phyloP scores from a whole-genome alignment of 2,329 filamentous ascomycete genomes.

The Aspergillus novoparasiticus region DNA sequence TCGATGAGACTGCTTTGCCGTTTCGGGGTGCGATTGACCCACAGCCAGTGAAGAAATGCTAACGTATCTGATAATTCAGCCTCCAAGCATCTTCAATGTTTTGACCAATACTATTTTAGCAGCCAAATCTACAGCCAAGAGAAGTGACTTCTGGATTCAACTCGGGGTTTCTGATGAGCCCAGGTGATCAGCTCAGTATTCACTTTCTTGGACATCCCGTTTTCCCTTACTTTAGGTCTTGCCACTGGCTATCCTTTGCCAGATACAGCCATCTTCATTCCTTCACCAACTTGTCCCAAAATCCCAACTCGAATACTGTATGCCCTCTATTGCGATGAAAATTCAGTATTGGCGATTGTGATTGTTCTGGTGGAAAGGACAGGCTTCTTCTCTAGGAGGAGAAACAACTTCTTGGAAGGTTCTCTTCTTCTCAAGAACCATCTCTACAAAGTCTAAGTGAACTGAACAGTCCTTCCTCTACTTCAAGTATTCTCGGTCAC shows the following conservation, averaged over 20 bases:
- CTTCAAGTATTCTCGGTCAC: background rate
- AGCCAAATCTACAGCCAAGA: background rate
- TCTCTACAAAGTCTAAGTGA: background rate
- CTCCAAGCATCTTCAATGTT: background rate
- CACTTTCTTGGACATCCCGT: background rate
- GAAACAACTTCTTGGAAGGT: background rate
- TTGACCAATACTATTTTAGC: background rate
- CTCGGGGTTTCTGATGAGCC: background rate
- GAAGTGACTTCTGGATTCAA: background rate
- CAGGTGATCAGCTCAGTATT: background rate
- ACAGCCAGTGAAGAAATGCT: background rate
- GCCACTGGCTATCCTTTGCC: background rate
- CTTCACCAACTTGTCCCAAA: background rate
- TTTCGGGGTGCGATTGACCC: too few relatives aligned
- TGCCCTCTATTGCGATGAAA: too few relatives aligned
- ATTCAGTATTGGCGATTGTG: background rate
- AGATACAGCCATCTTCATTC: background rate
- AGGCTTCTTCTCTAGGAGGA: background rate
- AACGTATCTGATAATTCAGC: background rate
- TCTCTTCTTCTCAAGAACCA: background rate
- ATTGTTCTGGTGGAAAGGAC: background rate
- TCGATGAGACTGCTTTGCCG: background rate
- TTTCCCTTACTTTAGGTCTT: background rate
- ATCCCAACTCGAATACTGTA: background rate
- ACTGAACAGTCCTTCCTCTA: background rate